Base-by-base conservation (phyloP, 805 yeast genomes). In the Yarrowia deformans region DNA sequence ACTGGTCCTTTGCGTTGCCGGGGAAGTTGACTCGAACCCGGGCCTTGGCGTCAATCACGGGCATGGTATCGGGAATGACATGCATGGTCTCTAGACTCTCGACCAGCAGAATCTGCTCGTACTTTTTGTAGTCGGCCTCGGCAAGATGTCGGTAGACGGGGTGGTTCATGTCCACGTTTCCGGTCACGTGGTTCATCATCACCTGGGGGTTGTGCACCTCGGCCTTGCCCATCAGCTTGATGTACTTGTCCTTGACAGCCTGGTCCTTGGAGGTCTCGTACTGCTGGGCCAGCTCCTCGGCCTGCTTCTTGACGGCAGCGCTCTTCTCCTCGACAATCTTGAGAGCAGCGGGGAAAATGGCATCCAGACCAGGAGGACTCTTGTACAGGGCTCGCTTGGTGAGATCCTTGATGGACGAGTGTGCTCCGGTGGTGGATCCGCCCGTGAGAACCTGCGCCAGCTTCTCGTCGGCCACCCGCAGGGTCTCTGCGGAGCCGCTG, bases 1-100 rank as follows among this genome's bases (percentile, higher is more conserved):
- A 88, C 72, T 83, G 86, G 72, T 75, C 72, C 61, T 72, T 71
- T 49, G 89, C 84, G 70, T 84, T 87, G 75, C 88, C 90, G 6
- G 93, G 88, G 76, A 93, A 93, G 79, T 87, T 87, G 55, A 95
- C 75, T 55, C 85, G 82, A 7, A 94, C 90, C 67, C 90, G 92
- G 18, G 86, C 94, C 71, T 83, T 80, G 19, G 98, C 98, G 10
- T 85, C 88, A 69, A 95, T 79, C 1, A 98, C 93, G 35, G 98
- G 95, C 78, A 95, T 77, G 3, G 98, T 93, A 77, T 95, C 99
- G 16, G 99, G 99, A 70, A 95, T 90, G 52, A 91, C 91, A 52
- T 84, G 85, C 73, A 92, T 81, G 69, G 90, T 87, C 80, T 95
- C 99, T 68, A 95, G 79, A 81, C 98, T 87, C 81, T 95, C 98